Conservation (phyloP, 2,329 filamentous ascomycete genomes). For the Dissoconium aciculare region DNA sequence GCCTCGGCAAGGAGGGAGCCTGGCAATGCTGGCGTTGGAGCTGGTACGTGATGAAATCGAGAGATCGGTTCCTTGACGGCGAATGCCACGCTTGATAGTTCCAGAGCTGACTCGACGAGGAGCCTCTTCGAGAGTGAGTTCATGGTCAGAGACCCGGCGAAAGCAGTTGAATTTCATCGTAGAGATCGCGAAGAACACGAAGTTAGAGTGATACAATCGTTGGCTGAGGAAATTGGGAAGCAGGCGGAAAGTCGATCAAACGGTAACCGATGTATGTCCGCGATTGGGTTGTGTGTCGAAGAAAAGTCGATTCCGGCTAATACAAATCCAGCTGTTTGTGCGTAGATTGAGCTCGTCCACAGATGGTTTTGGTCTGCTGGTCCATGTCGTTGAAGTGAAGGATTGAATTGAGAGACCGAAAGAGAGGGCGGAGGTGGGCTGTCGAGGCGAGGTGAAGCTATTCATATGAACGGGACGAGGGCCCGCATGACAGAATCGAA, state of each 20-base stretch:
- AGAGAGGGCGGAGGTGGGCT: constrained; percentile 1
- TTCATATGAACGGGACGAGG: too few relatives aligned
- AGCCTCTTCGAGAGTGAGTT: constrained; percentile 9
- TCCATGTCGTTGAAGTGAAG: constrained; percentile 10
- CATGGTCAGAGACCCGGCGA: constrained; percentile 9
- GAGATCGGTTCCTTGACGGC: constrained; percentile 14
- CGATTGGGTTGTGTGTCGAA: too few relatives aligned
- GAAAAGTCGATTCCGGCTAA: too few relatives aligned
- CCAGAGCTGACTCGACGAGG: constrained; percentile 6
- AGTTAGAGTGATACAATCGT: too few relatives aligned
- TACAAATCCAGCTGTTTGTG: constrained; percentile 18
- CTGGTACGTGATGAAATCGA: constrained; percentile 17
- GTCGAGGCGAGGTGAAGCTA: too few relatives aligned
- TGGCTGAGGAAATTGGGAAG: too few relatives aligned
- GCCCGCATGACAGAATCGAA: too few relatives aligned
- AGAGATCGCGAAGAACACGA: too few relatives aligned
- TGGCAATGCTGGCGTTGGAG: constrained; percentile 21
- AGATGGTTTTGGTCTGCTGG: constrained; percentile 15
- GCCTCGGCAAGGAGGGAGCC: constrained; percentile 18
- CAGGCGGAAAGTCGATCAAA: too few relatives aligned
- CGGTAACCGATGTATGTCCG: too few relatives aligned
- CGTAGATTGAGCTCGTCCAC: constrained; percentile 13
- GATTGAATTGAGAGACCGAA: constrained; percentile 4
- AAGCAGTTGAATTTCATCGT: constrained; percentile 21
- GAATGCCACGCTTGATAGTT: constrained; percentile 9